Evolutionary conservation across 345 rosid species (phyloP), one percentile per base, ranked within the genome.

Genomic region (Nephelium lappaceum): DNA sequence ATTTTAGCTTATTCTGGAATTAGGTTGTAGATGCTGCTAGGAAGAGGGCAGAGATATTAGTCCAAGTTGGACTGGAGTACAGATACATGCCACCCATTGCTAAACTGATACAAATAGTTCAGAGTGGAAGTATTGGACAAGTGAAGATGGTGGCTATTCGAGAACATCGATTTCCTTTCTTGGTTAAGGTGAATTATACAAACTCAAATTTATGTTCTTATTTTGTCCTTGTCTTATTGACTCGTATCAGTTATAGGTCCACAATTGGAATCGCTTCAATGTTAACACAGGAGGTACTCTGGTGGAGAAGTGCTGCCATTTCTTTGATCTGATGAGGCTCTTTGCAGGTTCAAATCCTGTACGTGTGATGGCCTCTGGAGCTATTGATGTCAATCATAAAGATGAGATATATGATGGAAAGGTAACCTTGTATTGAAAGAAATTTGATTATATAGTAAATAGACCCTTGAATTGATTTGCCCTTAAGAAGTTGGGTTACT

Each of bases 261-360:
- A 91, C 78, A 81, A 95, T 78, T 95, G 99, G 99, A 95, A 95
- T 82, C 89, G 98, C 78, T 95, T 93, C 91, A 95, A 93, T 81
- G 87, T 57, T 57, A 95, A 93, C 87, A 86, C 95, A 0, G 97
- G 99, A 51, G 99, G 99, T 15, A 93, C 99, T 39, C 85, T 95
- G 75, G 99, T 95, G 10, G 99, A 95, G 91, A 95, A 95, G 78
- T 95, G 99, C 83, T 95, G 99, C 83, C 99, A 95, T 81, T 95
- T 95, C 88, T 95, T 95, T 80, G 99, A 95, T 84, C 85, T 93
- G 73, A 95, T 95, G 97, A 91, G 92, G 81, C 89, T 95, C 78
- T 92, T 93, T 83, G 95, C 97, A 2, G 89, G 88, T 80, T 89
- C 96, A 23, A 87, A 92, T 85, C 99, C 99, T 78, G 85, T 93